Evolutionary conservation across 345 rosid species (phyloP), one percentile per base, ranked within the genome.

Genomic region (Eucalyptus pauciflora): DNA sequence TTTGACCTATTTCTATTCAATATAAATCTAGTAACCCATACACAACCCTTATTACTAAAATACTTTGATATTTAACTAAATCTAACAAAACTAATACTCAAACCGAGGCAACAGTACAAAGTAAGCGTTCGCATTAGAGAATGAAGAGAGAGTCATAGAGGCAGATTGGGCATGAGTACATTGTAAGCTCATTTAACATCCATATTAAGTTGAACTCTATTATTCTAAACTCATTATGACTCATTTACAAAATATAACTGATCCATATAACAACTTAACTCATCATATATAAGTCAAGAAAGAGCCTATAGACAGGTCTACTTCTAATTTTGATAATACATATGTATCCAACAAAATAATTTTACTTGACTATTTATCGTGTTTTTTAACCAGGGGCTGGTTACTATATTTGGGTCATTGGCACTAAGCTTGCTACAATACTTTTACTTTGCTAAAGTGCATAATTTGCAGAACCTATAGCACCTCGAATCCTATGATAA

Each of bases 131-230:
- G 41, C 41, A 37, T 37, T 0, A 60, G 67, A 60, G 4, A 11
- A 5, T 60, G 7, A 58, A 58, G 14, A 60, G 2, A 25, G 6
- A 25, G n/a, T 56, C 31, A 27, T 11, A 27, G 2, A 60, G 6
- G 0, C 13, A 0, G 0, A 0, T 60, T 25, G 13, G 3, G 13
- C 27, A 0, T 60, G 27, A 60, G 15, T 1, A 60, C 6, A 1
- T 54, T 54, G 0, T 54, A 54, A 22, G 11, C 60, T 2, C 10
- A 22, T 54, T 54, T 60, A 60, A 60, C 4, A 60, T 27, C n/a
- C 67, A 27, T 0, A 27, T 27, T 2, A 60, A 0, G 62, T 60
- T 27, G 14, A 60, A 27, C 13, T 27, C n/a, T 12, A 60, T 5
- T 13, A 60, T 60, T 60, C 41, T 37, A 37, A 37, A 37, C 41